phyloP scores from a whole-genome alignment of 2,329 filamentous ascomycete species.

The Grosmannia huntii region DNA sequence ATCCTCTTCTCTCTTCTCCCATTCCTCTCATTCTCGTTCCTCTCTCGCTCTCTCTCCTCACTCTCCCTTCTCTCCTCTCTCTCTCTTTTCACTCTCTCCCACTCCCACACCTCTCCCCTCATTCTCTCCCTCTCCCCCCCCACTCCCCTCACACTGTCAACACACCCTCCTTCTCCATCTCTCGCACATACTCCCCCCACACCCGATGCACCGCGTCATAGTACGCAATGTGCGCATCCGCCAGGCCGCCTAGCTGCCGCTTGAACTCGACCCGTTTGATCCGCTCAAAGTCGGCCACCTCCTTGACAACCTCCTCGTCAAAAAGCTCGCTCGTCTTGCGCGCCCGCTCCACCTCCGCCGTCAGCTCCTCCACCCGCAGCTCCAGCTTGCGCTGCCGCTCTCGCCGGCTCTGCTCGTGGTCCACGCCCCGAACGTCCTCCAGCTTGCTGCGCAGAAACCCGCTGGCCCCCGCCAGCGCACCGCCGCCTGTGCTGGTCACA shows the following conservation, averaged over 20 bases:
- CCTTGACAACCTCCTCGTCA: conserved; percentile 88
- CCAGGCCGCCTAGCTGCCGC: conserved; percentile 68
- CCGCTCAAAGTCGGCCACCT: conserved; percentile 86
- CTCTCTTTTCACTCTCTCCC: too few relatives aligned
- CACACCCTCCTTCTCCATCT: conserved; percentile 62
- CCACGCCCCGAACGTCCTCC: conserved; percentile 90
- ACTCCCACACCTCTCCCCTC: too few relatives aligned
- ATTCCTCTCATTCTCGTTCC: not conserved
- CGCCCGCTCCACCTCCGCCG: conserved; percentile 74
- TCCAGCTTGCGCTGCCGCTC: conserved; percentile 85
- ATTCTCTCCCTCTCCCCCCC: too few relatives aligned
- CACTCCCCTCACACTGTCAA: conserved; percentile 13
- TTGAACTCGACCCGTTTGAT: conserved; percentile 94
- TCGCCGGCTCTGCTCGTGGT: conserved; percentile 82
- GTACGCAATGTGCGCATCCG: conserved; percentile 76
- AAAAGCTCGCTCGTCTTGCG: conserved; percentile 84
- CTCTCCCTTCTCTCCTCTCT: not conserved
- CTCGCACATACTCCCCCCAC: conserved; percentile 82
- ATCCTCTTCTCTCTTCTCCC: too few relatives aligned
- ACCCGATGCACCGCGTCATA: conserved; percentile 67
- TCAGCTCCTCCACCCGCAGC: conserved; percentile 83
- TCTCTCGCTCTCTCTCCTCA: not conserved
- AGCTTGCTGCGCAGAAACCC: conserved; percentile 88
- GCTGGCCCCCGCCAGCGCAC: conserved; percentile 54
- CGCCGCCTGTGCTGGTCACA: conserved; percentile 6